Base-by-base conservation (phyloP, 2,329 filamentous ascomycete genomes). In the Talaromyces sp. region DNA sequence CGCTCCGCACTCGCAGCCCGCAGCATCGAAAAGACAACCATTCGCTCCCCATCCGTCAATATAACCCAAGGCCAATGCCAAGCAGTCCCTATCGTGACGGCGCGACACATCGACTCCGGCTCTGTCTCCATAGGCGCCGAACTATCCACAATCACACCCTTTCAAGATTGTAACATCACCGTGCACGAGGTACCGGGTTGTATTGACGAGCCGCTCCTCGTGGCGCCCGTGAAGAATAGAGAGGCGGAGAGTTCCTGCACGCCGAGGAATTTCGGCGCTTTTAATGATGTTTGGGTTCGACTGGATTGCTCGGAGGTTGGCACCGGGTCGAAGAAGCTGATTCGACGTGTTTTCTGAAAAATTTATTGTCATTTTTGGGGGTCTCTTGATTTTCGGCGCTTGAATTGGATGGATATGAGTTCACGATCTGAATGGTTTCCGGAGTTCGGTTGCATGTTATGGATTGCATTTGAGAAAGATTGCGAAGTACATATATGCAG, bases 131-230 rank as follows among this genome's bases (percentile, higher is more conserved):
- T 66, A 10, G 57, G 45, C 16, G 39, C 45, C 4, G 31, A 66
- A 33, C 27, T 66, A 13, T n/a, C 58, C 50, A 24, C n/a, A n/a
- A 43, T 59, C 31, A 50, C 48, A 9, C 65, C 62, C 10, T 66
- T 64, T 37, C 62, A 66, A 37, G 31, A 58, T 14, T 77, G 75
- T 68, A 73, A 71, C 14, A 71, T 77, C 63, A 71, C 74, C 31
- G 62, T 77, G 1, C 72, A 76, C 63, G 75, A 77, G 50, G 69
- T 72, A 0, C 72, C 75, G 0, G 74, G 70, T 2, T 77, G 75
- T 47, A 65, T 71, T 6, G 73, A 76, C 45, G 59, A 66, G 3
- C 72, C 75, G 1, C 68, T 77, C 0, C 66, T 77, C 54, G 67
- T 54, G 22, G 63, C 71, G 31, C 66, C 69, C 9, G 62, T 75